Conservation (phyloP, 805 yeast species). For the Lipomyces yamanashiensis region DNA sequence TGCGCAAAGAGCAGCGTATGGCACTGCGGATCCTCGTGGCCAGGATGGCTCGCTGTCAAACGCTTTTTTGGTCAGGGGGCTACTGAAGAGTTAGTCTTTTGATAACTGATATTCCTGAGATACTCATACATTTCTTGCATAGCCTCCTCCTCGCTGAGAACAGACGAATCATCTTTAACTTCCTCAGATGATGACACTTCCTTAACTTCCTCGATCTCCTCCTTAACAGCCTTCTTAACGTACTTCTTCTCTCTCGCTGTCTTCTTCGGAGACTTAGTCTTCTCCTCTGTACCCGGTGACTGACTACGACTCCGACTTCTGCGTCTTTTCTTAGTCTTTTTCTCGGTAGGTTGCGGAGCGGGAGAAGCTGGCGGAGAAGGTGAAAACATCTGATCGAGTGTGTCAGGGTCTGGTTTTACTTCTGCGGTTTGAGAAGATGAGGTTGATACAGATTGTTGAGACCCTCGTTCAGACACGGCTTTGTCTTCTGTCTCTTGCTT, state of each 20-base stretch:
- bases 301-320: neutral
- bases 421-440: neutral
- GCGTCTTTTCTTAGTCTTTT: slow-evolving; percentile 2
- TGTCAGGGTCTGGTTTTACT: neutral
- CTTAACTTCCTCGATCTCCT: neutral
- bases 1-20: slow-evolving; percentile 43
- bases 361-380: neutral
- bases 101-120: neutral
- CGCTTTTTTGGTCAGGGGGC: slow-evolving; percentile 13
- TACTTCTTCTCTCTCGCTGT: neutral
- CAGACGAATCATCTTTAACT: slow-evolving; percentile 1
- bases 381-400: neutral
- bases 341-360: neutral
- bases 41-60: slow-evolving; percentile 11
- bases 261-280: neutral
- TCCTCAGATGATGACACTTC: neutral
- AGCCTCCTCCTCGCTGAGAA: slow-evolving; percentile 17
- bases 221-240: neutral
- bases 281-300: neutral
- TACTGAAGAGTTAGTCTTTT: neutral
- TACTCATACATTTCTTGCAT: slow-evolving; percentile 19
- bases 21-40: slow-evolving; percentile 25
- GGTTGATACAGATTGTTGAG: neutral
- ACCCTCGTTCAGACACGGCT: neutral
- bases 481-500: neutral